Conservation (phyloP, 2,329 filamentous ascomycete genomes). For the Aspergillus fumigatus region DNA sequence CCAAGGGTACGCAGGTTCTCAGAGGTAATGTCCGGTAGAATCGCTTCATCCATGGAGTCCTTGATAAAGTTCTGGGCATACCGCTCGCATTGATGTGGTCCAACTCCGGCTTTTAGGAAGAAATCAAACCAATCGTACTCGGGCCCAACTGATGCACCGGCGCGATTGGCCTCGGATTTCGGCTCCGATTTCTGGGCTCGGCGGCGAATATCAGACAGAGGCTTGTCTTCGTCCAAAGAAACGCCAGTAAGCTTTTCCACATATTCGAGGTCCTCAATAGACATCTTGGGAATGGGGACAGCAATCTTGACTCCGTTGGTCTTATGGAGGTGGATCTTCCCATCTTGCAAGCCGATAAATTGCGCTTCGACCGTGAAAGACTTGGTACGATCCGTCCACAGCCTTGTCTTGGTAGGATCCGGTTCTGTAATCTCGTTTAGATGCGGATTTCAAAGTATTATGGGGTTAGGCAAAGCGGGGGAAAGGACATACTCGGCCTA, state of each 20-base stretch:
- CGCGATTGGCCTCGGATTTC: constrained; percentile 35
- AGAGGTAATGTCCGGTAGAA: constrained; percentile 83
- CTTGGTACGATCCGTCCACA: constrained; percentile 91
- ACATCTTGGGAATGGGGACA: constrained; percentile 94
- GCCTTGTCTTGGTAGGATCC: constrained; percentile 75
- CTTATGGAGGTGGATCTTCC: constrained; percentile 97
- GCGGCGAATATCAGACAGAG: constrained; percentile 72
- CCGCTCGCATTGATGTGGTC: constrained; percentile 86
- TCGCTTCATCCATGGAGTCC: constrained; percentile 94
- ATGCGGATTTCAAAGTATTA: not conserved
- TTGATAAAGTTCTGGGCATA: constrained; percentile 84
- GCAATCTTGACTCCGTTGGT: constrained; percentile 98
- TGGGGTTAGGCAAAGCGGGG: not conserved
- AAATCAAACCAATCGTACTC: constrained; percentile 99
- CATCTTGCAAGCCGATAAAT: constrained; percentile 88
- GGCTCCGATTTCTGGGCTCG: constrained; percentile 33
- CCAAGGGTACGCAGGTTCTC: constrained; percentile 79
- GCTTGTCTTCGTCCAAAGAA: constrained; percentile 88
- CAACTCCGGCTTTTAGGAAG: constrained; percentile 87
- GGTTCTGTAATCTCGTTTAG: constrained; percentile 56
- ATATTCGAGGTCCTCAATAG: constrained; percentile 87
- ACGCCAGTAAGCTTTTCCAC: constrained; percentile 84
- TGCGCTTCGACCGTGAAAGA: constrained; percentile 97
- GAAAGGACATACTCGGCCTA: constrained; percentile 65
- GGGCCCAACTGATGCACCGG: constrained; percentile 37